Evolutionary conservation across 768 basidiomycete genomes (phyloP).

Genomic region (Crassisporium funariophilum): DNA sequence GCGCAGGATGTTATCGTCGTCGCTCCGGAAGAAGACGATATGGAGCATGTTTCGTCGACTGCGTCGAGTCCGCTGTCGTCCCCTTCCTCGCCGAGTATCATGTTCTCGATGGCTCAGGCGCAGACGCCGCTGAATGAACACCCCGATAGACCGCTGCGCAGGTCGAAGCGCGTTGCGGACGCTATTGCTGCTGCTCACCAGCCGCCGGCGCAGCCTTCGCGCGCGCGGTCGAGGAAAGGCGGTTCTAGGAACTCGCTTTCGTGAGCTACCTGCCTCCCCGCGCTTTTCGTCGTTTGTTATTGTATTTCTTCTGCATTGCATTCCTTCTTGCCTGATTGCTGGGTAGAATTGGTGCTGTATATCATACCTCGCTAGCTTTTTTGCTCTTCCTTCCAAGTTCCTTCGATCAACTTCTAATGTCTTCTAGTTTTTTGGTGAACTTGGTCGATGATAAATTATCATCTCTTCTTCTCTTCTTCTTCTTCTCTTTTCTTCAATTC

Average conservation of each 20-base stretch:
- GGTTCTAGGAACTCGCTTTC: conserved; percentile 42
- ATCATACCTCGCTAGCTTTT: conserved; percentile 2
- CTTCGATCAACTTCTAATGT: conserved; percentile 2
- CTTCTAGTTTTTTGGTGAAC: conserved; percentile 1
- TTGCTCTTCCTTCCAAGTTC: conserved; percentile 7
- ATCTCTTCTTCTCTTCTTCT: conserved; percentile 6
- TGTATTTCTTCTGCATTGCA: conserved; percentile 11
- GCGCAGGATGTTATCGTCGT: conserved; percentile 6
- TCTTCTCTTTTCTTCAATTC: no score
- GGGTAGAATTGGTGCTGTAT: conserved; percentile 1
- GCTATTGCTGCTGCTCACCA: conserved; percentile 53
- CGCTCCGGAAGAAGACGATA: conserved; percentile 4
- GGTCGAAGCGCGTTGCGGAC: conserved; percentile 72
- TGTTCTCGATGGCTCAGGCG: no score
- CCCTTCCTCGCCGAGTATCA: no score
- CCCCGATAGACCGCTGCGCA: conserved; percentile 43
- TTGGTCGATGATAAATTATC: conserved; percentile 14
- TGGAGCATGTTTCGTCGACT: no score
- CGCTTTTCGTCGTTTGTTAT: conserved; percentile 2
- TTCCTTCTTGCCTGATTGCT: conserved; percentile 4
- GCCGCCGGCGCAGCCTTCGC: conserved; percentile 34
- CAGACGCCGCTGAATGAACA: conserved; percentile 1
- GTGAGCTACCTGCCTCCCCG: conserved; percentile 23
- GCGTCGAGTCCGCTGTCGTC: no score
- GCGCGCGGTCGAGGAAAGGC: conserved; percentile 26